phyloP scores from a whole-genome alignment of 148 eudicot genomes.

The Arctostaphylos glauca region DNA sequence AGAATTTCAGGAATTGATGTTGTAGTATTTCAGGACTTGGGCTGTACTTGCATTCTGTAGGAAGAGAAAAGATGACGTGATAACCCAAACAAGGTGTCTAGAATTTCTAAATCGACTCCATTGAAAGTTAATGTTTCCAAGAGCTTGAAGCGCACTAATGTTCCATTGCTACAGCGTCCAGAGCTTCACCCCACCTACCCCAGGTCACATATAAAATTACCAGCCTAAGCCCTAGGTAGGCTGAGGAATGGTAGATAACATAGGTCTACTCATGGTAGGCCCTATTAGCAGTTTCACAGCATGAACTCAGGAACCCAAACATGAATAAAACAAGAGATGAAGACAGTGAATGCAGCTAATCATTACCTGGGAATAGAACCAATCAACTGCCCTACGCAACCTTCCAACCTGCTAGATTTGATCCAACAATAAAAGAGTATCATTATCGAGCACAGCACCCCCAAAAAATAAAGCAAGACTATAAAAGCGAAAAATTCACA shows the following conservation, averaged over 20 bases:
- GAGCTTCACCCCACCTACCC: too few species aligned
- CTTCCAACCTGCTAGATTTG: slow-evolving; percentile 62
- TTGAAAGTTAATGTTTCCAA: background rate
- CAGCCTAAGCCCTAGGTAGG: too few species aligned
- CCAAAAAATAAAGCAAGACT: slow-evolving; percentile 4
- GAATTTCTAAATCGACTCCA: background rate
- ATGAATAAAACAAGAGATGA: background rate
- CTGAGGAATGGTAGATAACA: too few species aligned
- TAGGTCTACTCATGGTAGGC: too few species aligned
- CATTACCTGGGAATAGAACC: slow-evolving; percentile 64
- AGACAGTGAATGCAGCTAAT: background rate
- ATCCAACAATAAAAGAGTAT: too few species aligned
- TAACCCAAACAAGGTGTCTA: background rate
- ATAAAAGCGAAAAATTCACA: background rate
- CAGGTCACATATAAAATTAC: too few species aligned
- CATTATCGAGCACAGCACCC: too few species aligned
- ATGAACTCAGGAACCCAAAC: background rate
- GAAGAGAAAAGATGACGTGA: background rate
- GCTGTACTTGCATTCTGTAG: background rate
- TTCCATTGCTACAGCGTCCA: background rate
- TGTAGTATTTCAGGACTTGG: too few species aligned
- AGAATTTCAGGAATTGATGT: background rate
- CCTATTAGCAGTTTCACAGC: background rate
- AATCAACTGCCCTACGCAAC: slow-evolving; percentile 59
- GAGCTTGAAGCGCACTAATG: background rate